Evolutionary conservation across 768 basidiomycete species (phyloP).

Genomic region (Collybia mongolica): DNA sequence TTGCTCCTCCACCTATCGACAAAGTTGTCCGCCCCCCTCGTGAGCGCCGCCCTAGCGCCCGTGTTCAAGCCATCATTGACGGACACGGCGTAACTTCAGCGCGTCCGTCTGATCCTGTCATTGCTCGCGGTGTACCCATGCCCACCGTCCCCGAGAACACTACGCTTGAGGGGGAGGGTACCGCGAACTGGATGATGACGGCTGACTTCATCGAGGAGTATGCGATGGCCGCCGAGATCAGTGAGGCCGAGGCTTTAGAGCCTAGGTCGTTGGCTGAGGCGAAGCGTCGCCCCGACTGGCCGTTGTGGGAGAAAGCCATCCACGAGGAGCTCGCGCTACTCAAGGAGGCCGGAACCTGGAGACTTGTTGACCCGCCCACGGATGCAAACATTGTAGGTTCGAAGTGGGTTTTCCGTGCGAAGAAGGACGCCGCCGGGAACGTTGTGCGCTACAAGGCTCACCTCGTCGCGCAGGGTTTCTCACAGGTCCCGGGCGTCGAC

Average conservation of each 20-base stretch:
- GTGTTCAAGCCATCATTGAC: slow-evolving; percentile 4
- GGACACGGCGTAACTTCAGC: neutral
- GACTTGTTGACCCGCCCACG: slow-evolving; percentile 19
- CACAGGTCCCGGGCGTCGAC: slow-evolving; percentile 14
- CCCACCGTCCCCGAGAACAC: slow-evolving; percentile 1
- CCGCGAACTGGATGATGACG: slow-evolving; percentile 6
- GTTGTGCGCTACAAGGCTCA: slow-evolving; percentile 23
- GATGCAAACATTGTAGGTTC: slow-evolving; percentile 21
- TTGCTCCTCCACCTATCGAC: neutral
- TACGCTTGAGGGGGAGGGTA: slow-evolving; percentile 7
- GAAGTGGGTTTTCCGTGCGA: slow-evolving; percentile 32
- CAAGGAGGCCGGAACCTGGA: slow-evolving; percentile 23
- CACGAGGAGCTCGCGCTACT: slow-evolving; percentile 25
- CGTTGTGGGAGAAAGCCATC: slow-evolving; percentile 24
- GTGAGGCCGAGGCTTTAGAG: slow-evolving; percentile 14
- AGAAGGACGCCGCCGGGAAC: slow-evolving; percentile 34
- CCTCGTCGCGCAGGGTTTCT: slow-evolving; percentile 11
- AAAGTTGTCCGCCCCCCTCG: neutral
- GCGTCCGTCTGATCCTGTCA: neutral
- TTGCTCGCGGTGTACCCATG: neutral
- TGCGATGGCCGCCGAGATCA: slow-evolving; percentile 8
- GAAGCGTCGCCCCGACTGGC: slow-evolving; percentile 11
- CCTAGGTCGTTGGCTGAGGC: slow-evolving; percentile 15
- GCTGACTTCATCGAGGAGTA: slow-evolving; percentile 8
- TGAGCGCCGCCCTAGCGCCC: slow-evolving; percentile 1